Base-by-base conservation (phyloP, 139 green algal species). In the Gonium pectorale region DNA sequence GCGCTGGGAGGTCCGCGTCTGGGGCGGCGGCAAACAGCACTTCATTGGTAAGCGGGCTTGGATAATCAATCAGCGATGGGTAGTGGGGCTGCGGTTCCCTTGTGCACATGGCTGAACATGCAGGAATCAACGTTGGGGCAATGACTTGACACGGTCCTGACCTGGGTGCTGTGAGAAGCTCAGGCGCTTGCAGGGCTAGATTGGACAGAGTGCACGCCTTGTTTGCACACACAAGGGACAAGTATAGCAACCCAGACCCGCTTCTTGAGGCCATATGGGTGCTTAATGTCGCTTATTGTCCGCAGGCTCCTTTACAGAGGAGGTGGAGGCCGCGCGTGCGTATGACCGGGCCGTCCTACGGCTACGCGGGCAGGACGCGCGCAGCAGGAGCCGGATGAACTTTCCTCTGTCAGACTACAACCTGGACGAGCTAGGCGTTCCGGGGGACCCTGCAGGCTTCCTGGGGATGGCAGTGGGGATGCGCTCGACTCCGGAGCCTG, bases 381-480 rank as follows among this genome's bases (percentile, higher is more conserved):
- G 87, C 41, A 85, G 60, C 27, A 67, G 86, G 24, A 86, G 62
- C 40, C 86, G 90, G 43, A 89, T 93, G 67, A 93, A 93, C 86
- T 93, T 93, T 79, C 90, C 90, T 3, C 44, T 93, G 17, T 86
- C 79, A 0, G 90, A 93, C 13, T 93, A 93, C 78, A 89, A 90
- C 86, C 59, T 90, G 41, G 87, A 86, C 27, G 89, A 90, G 54
- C 72, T 89, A 35, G 64, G 77, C 5, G 43, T 66, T 22, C 13
- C 15, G 19, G 62, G 40, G 26, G 75, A 83, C 31, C 75, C 75
- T 2, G n/a, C 73, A 1, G 40, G 49, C 21, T 51, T 83, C 43
- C 43, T 83, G 41, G 77, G 62, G 6, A 19, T 83, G 27, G 44
- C 62, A 1, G 77, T 73, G 0, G 62, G 62, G 2, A 40, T 73